Percentiles rank a stretch among this genome's conserved stretches.
Evolutionary conservation across 2,329 filamentous ascomycete species (phyloP).

Genomic region (Drechslerella coelobrocha): DNA sequence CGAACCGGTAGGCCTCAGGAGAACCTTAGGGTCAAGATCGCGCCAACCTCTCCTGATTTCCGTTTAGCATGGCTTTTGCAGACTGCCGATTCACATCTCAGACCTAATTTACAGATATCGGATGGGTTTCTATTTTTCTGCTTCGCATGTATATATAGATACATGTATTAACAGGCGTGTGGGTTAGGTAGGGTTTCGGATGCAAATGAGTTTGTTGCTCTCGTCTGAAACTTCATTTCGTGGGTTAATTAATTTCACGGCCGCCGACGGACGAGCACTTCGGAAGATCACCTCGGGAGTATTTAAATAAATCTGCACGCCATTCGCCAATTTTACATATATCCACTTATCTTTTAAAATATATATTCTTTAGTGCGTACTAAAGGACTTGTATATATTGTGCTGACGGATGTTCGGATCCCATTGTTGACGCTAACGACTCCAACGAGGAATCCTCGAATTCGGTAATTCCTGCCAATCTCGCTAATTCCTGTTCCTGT

Average conservation of each 20-base stretch:
- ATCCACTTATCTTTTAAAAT: too few relatives aligned
- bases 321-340: neutral
- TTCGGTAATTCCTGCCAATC: too few relatives aligned
- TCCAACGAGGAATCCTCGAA: too few relatives aligned
- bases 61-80: constrained; percentile 8
- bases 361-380: too few relatives aligned
- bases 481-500: too few relatives aligned
- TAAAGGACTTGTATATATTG: too few relatives aligned
- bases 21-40: constrained; percentile 18
- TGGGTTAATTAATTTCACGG: neutral
- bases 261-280: neutral
- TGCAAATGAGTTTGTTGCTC: neutral
- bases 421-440: too few relatives aligned
- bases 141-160: neutral
- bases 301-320: neutral
- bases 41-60: constrained; percentile 46
- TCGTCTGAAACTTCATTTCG: constrained; percentile 3
- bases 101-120: neutral
- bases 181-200: neutral
- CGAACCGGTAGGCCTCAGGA: constrained; percentile 19
- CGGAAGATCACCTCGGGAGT: neutral
- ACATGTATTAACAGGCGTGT: neutral
- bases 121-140: constrained; percentile 1
- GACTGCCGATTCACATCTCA: constrained; percentile 7
- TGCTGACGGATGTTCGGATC: too few relatives aligned